Conservation (phyloP, 352 stramenopile species). For the Phytophthora boehmeriae region DNA sequence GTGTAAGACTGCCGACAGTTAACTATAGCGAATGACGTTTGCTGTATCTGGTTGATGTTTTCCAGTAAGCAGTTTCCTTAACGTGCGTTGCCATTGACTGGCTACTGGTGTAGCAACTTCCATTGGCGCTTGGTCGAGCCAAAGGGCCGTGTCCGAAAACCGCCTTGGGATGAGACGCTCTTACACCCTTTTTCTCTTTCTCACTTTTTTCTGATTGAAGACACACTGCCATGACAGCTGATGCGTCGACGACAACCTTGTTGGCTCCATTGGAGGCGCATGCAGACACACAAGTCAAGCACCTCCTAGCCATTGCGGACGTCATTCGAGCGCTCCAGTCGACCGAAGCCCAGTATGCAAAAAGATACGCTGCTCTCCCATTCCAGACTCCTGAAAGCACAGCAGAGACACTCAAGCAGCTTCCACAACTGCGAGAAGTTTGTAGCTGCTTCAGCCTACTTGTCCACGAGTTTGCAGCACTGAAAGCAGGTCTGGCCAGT, state of each 20-base stretch:
- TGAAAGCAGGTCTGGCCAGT: constrained; percentile 27
- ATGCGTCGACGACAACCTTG: constrained; percentile 9
- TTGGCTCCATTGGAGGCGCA: constrained; percentile 36
- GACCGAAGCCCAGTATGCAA: constrained; percentile 44
- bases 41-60: neutral
- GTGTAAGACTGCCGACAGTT: neutral
- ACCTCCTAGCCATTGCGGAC: constrained; percentile 25
- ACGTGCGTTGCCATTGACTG: constrained; percentile 2
- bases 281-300: constrained; percentile 36
- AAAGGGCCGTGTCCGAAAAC: constrained; percentile 18
- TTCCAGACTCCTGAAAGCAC: constrained; percentile 17
- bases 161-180: constrained; percentile 13
- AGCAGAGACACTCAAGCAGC: constrained; percentile 3
- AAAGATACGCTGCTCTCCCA: constrained; percentile 33
- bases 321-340: constrained; percentile 43
- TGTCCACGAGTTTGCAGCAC: constrained; percentile 17
- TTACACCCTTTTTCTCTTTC: constrained; percentile 6
- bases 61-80: neutral
- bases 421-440: constrained; percentile 32
- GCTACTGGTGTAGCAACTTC: neutral
- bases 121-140: constrained; percentile 2
- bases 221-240: constrained; percentile 14
- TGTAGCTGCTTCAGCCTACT: constrained; percentile 34
- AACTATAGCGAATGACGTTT: too few relatives aligned
- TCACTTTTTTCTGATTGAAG: constrained; percentile 28